These are phyloP conservation scores for Penicillium cataractarum DNA, from an alignment of 495 filamentous ascomycete genomes.

Conservation along the genomic window DNA sequence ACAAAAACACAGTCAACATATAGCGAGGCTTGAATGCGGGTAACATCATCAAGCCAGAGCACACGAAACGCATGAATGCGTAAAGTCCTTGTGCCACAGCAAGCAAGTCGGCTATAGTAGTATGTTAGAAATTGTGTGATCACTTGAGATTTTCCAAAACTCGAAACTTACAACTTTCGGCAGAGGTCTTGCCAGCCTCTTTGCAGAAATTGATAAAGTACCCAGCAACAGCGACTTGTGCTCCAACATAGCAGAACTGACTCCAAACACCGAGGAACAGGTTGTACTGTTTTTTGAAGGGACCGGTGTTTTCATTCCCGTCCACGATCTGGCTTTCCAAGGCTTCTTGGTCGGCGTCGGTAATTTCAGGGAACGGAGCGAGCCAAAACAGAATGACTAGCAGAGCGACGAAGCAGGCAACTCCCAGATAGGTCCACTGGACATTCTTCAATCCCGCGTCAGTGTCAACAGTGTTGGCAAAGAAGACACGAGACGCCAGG, in stretches of 20 bases:
- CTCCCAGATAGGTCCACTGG: background rate
- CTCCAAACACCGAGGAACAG: background rate
- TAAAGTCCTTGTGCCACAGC: slow-evolving; percentile 70
- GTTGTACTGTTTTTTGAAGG: background rate
- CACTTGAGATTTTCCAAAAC: background rate
- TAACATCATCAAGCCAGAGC: slow-evolving; percentile 53
- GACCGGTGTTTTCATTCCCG: background rate
- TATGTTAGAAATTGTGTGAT: background rate
- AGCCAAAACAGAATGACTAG: background rate
- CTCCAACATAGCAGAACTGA: background rate
- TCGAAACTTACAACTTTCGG: background rate
- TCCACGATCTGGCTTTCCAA: background rate
- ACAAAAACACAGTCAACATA: slow-evolving; percentile 54
- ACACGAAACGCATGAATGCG: slow-evolving; percentile 66
- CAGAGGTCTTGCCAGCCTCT: background rate
- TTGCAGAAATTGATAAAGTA: background rate
- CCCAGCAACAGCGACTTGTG: background rate
- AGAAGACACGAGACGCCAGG: background rate
- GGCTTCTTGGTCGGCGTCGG: background rate
- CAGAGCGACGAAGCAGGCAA: background rate
- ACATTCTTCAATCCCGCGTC: background rate
- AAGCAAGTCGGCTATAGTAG: slow-evolving; percentile 51
- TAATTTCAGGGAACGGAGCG: background rate
- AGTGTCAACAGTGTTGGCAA: background rate
- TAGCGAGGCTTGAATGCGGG: slow-evolving; percentile 48